Evolutionary conservation across 2,329 filamentous ascomycete genomes (phyloP).

Genomic region (Xylariomycetidae sp.): DNA sequence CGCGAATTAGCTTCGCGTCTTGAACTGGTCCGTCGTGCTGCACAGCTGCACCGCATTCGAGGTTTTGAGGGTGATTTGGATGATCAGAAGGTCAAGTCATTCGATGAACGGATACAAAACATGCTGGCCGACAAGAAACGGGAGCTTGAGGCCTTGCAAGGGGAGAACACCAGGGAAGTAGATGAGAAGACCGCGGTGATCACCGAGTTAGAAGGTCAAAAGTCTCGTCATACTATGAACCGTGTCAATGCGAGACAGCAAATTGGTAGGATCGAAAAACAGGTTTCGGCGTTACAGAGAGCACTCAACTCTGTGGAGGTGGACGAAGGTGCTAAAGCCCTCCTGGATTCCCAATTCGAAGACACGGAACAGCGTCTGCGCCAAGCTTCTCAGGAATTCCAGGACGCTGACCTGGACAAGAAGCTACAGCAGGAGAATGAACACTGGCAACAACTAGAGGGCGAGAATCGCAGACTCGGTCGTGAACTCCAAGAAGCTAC

Average conservation of each 20-base stretch:
- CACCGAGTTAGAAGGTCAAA: slow-evolving; percentile 68
- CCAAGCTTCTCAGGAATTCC: slow-evolving; percentile 58
- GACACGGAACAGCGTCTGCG: slow-evolving; percentile 63
- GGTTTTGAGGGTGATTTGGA: slow-evolving; percentile 78
- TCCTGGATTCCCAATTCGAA: slow-evolving; percentile 68
- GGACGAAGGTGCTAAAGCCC: slow-evolving; percentile 79
- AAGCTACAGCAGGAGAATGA: slow-evolving; percentile 63
- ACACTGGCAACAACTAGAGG: slow-evolving; percentile 65
- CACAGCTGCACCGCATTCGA: slow-evolving; percentile 71
- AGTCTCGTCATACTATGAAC: slow-evolving; percentile 66
- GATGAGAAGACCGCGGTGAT: slow-evolving; percentile 68
- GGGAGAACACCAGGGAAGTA: slow-evolving; percentile 69
- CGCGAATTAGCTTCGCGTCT: slow-evolving; percentile 69
- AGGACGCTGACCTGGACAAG: slow-evolving; percentile 62
- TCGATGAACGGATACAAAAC: slow-evolving; percentile 73
- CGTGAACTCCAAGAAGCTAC: slow-evolving; percentile 82
- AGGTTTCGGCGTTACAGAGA: slow-evolving; percentile 60
- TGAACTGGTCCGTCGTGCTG: slow-evolving; percentile 72
- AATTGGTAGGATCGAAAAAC: slow-evolving; percentile 69
- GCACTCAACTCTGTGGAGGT: slow-evolving; percentile 69
- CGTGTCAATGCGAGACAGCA: slow-evolving; percentile 70
- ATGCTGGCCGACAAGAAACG: slow-evolving; percentile 73
- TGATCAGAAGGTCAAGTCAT: slow-evolving; percentile 67
- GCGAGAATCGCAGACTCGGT: slow-evolving; percentile 65
- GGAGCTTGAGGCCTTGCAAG: slow-evolving; percentile 68